phyloP scores from a whole-genome alignment of 2,329 filamentous ascomycete species.

The Waltergamsia citrina region DNA sequence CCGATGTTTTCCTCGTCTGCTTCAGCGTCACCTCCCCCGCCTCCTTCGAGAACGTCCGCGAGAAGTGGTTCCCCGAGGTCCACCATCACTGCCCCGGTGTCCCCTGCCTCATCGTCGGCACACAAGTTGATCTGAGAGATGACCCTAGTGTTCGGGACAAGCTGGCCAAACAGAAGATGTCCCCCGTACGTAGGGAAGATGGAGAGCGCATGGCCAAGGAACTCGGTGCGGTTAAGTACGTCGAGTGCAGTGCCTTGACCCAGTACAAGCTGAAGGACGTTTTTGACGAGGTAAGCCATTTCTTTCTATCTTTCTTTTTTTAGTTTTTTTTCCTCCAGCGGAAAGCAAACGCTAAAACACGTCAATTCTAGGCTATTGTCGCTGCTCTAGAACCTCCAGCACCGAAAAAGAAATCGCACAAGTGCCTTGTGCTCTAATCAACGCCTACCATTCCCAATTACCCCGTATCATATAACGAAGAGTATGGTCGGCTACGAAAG shows the following conservation, averaged over 20 bases:
- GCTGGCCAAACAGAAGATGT: constrained; percentile 92
- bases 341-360: constrained; percentile 1
- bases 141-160: constrained; percentile 84
- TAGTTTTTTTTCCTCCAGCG: not conserved
- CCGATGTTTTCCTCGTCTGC: constrained; percentile 97
- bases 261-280: constrained; percentile 99
- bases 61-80: constrained; percentile 98
- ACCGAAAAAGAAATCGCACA: constrained; percentile 66
- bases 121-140: constrained; percentile 91
- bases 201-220: constrained; percentile 96
- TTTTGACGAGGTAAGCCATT: constrained; percentile 78
- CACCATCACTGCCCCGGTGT: constrained; percentile 98
- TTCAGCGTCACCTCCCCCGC: constrained; percentile 97
- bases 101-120: constrained; percentile 94
- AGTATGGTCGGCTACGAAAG: not conserved
- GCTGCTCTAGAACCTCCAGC: constrained; percentile 84
- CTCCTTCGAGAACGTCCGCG: constrained; percentile 97
- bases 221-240: constrained; percentile 95
- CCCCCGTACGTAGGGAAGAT: constrained; percentile 82
- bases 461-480: not conserved
- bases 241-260: constrained; percentile 95
- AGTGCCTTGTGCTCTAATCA: constrained; percentile 60
- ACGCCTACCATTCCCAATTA: not conserved
- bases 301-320: not conserved
- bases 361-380: constrained; percentile 74